Percentiles rank a stretch among this genome's conserved stretches.
These are phyloP conservation scores for Aurinia saxatilis DNA, from an alignment of 345 rosid genomes.

Conservation along the genomic window DNA sequence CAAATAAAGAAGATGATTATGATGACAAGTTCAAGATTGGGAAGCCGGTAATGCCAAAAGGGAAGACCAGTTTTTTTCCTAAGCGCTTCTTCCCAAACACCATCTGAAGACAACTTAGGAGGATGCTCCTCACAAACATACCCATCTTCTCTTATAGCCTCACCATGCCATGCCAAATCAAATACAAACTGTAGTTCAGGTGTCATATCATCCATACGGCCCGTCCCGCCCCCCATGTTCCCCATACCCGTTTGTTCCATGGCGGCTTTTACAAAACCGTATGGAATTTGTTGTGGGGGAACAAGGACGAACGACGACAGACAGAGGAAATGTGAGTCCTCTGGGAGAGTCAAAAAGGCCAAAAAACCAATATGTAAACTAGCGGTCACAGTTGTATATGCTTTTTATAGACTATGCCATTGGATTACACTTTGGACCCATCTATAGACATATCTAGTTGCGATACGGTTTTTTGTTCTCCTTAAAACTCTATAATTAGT, in stretches of 20 bases:
- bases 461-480: neutral
- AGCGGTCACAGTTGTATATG: too few species aligned
- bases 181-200: neutral
- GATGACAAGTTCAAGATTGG: constrained; percentile 17
- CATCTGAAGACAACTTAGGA: constrained; percentile 21
- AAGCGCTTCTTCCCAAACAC: constrained; percentile 9
- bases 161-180: constrained; percentile 9
- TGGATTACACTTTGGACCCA: neutral
- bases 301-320: too few species aligned
- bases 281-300: too few species aligned
- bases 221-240: too few species aligned
- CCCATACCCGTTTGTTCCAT: too few species aligned
- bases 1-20: constrained; percentile 14
- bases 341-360: too few species aligned
- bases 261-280: too few species aligned
- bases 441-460: neutral
- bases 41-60: constrained; percentile 23
- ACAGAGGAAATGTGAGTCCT: too few species aligned
- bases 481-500: neutral
- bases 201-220: too few species aligned
- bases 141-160: neutral
- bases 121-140: constrained; percentile 22
- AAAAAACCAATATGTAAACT: too few species aligned
- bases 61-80: neutral
- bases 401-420: neutral